Conservation (phyloP, 2,329 filamentous ascomycete genomes). For the Cladobotryum mycophilum region DNA sequence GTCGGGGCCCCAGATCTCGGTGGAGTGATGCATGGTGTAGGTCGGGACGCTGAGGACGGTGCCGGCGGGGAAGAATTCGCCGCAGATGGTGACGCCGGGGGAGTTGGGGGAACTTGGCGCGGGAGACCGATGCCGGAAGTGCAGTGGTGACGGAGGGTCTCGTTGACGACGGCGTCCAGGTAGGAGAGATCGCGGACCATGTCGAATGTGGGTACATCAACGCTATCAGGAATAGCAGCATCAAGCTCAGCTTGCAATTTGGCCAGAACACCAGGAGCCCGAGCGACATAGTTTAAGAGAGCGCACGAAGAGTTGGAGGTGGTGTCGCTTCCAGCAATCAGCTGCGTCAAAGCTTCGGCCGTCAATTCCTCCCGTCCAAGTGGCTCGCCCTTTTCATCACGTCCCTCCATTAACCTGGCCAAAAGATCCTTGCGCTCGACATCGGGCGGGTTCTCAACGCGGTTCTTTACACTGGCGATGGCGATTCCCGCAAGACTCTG, state of each 20-base stretch:
- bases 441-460: conserved; percentile 62
- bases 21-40: conserved; percentile 75
- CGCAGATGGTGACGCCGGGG: conserved; percentile 57
- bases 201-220: conserved; percentile 63
- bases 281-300: conserved; percentile 68
- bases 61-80: conserved; percentile 64
- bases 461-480: conserved; percentile 69
- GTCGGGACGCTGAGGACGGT: conserved; percentile 73
- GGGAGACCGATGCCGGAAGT: conserved; percentile 84
- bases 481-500: conserved; percentile 82
- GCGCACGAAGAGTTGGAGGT: conserved; percentile 78
- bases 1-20: conserved; percentile 65
- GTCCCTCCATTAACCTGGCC: conserved; percentile 76
- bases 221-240: conserved; percentile 52
- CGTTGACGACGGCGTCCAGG: conserved; percentile 68
- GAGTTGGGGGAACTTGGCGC: conserved; percentile 61
- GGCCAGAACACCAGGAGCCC: conserved; percentile 61
- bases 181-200: conserved; percentile 72
- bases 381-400: conserved; percentile 70
- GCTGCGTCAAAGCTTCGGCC: conserved; percentile 81
- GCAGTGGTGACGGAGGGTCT: conserved; percentile 79
- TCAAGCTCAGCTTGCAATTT: conserved; percentile 77
- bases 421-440: conserved; percentile 72
- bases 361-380: conserved; percentile 76
- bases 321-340: conserved; percentile 75